Base-by-base conservation (phyloP, 257 asterid species). In the Nicotiana tomentosiformis region DNA sequence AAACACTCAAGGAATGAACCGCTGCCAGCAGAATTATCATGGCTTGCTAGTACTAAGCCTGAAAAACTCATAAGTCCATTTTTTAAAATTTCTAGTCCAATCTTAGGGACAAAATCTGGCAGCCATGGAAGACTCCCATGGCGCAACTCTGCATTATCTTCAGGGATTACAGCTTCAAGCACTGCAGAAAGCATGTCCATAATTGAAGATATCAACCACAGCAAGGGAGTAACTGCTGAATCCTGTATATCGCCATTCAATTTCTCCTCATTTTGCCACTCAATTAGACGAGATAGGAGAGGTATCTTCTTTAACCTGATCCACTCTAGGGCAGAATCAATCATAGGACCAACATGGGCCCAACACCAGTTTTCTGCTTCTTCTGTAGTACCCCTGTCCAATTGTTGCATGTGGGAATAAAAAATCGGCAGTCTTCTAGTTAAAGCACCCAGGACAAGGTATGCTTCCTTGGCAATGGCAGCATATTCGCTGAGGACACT, bases 61-160 rank as follows among this genome's bases (percentile, higher is more conserved):
- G 88, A 85, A 87, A 85, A 85, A 86, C 88, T 83, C 61, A 94
- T 76, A 77, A 85, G 90, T 60, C 95, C 90, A 74, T 88, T 89
- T 84, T 86, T 90, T 33, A 92, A 83, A 74, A 96, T 85, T 84
- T 66, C 86, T 66, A 94, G 89, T 77, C 98, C 98, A 72, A 92
- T 87, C 90, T 83, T 91, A 20, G 98, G 93, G 78, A 94, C 97
- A 72, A 96, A 96, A 15, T 96, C 98, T 0, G 99, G 98, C 85
- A 96, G 89, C 95, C 97, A 94, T 53, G 96, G 90, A 86, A 95
- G 65, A 81, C n/a, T 66, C 29, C 86, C 88, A 74, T 86, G 83
- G 33, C 78, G 74, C 64, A 87, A 83, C 76, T 86, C 85, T 68
- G 26, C 67, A 81, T 77, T 84, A 66, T 90, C 92, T 82, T 82